phyloP scores from a whole-genome alignment of 2,329 filamentous ascomycete genomes.

The Onygena corvina region DNA sequence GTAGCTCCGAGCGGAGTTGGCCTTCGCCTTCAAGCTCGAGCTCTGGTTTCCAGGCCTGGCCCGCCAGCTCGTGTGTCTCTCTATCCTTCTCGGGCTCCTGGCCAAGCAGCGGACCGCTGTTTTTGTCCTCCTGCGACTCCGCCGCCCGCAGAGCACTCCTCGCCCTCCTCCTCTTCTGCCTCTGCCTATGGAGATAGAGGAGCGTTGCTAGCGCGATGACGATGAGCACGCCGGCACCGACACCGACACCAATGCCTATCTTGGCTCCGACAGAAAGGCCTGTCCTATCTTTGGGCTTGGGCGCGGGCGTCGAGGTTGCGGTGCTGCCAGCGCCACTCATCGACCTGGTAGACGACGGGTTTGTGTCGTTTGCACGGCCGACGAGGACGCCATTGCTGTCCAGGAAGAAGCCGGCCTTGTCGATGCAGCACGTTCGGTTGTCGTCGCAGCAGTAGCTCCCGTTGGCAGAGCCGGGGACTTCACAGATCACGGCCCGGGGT shows the following conservation, averaged over 20 bases:
- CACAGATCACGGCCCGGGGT: not conserved
- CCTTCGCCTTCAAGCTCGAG: not conserved
- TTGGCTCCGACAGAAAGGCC: not conserved
- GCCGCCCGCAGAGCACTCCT: not conserved
- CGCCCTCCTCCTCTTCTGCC: not conserved
- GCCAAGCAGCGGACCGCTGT: not conserved
- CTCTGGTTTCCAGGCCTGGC: not conserved
- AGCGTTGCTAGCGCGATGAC: not conserved
- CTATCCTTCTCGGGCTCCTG: not conserved
- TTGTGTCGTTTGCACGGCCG: not conserved
- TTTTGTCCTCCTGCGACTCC: not conserved
- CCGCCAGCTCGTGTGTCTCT: not conserved
- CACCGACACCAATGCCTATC: constrained; percentile 1
- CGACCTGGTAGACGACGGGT: no score
- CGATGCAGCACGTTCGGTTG: constrained; percentile 5
- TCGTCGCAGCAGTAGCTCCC: constrained; percentile 5
- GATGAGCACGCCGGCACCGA: not conserved
- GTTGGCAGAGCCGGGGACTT: not conserved
- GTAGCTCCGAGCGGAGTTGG: not conserved
- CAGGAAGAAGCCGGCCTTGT: not conserved
- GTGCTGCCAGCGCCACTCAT: no score
- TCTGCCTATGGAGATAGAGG: not conserved
- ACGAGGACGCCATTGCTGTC: not conserved
- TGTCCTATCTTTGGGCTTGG: not conserved
- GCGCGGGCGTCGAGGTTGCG: not conserved